Base-by-base conservation (phyloP, 345 rosid genomes). In the Rhizophora apiculata region DNA sequence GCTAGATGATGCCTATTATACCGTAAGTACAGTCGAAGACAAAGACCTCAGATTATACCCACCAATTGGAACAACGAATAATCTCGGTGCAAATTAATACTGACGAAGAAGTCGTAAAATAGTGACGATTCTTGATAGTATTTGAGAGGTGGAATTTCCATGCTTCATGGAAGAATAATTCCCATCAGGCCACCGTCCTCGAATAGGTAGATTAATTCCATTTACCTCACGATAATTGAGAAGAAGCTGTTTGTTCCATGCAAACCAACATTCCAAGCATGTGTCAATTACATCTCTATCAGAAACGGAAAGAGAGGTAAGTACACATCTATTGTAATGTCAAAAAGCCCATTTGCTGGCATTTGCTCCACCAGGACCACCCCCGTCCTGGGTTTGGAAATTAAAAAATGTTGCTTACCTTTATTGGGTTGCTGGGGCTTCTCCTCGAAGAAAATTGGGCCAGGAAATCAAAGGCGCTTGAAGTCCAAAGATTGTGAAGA, bases 121-220 rank as follows among this genome's bases (percentile, higher is more conserved):
- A 3, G 21, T 26, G 66, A 20, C 51, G 36, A 57, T 26, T 65
- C 64, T 57, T 11, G 62, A 56, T 62, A 58, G 29, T 6, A 1
- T 56, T 55, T 72, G 22, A 43, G n/a, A 32, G 34, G 65, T 58
- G 62, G 34, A 37, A 63, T 74, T 70, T 78, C 82, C 76, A 63
- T 62, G 43, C 53, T 67, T 67, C 73, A 43, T 71, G 82, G 82
- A 74, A 63, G 63, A 78, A 74, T 60, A 37, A 55, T 66, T 66
- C 56, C 46, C 9, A 46, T 19, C 2, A 4, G 16, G 30, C 60
- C 30, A 24, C 18, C 60, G 30, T 21, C 18, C 30, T 10, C 10
- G 1, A 3, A 26, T 8, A 22, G 60, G 60, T 27, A 36, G 43
- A 27, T 27, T 29, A 9, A 13, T 26, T 43, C 52, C n/a, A 6